Evolutionary conservation across 2,329 filamentous ascomycete species (phyloP).

Genomic region (Geosmithia putterillii): DNA sequence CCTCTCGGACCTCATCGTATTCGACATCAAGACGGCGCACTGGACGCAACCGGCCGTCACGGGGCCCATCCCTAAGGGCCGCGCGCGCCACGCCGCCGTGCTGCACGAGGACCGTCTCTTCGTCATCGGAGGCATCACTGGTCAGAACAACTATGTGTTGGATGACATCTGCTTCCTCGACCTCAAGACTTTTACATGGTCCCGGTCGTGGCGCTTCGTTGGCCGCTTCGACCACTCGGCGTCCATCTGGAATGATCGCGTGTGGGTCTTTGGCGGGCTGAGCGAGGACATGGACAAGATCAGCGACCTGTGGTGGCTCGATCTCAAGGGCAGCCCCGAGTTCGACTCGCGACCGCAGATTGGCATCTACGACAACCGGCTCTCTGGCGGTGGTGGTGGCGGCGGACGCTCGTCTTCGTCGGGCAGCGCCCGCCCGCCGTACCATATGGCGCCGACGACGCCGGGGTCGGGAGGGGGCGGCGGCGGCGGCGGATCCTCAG

Average conservation of each 20-base stretch:
- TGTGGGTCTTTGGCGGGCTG: conserved; percentile 94
- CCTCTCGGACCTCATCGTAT: conserved; percentile 89
- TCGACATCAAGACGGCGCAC: conserved; percentile 85
- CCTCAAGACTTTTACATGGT: conserved; percentile 96
- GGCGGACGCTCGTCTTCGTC: conserved; percentile 19
- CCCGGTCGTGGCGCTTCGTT: conserved; percentile 88
- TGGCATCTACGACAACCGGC: conserved; percentile 37
- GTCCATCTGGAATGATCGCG: conserved; percentile 80
- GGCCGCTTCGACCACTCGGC: conserved; percentile 89
- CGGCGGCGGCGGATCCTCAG: too few species aligned
- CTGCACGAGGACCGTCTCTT: conserved; percentile 95
- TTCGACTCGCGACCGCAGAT: conserved; percentile 59
- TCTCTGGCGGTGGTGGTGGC: conserved; percentile 25
- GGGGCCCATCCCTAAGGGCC: conserved; percentile 75
- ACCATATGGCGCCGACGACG: too few species aligned
- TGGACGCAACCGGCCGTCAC: conserved; percentile 89
- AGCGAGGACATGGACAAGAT: conserved; percentile 96
- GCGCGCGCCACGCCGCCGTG: conserved; percentile 86
- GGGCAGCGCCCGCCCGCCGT: conserved; percentile 30
- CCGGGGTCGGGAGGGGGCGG: too few species aligned
- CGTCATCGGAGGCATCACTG: conserved; percentile 89
- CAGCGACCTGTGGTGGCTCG: conserved; percentile 94
- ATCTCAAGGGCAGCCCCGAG: conserved; percentile 80
- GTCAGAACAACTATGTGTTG: conserved; percentile 80
- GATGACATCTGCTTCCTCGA: conserved; percentile 97